These are phyloP conservation scores for Penicillium antarcticum DNA, from an alignment of 495 filamentous ascomycete genomes.

Conservation along the genomic window DNA sequence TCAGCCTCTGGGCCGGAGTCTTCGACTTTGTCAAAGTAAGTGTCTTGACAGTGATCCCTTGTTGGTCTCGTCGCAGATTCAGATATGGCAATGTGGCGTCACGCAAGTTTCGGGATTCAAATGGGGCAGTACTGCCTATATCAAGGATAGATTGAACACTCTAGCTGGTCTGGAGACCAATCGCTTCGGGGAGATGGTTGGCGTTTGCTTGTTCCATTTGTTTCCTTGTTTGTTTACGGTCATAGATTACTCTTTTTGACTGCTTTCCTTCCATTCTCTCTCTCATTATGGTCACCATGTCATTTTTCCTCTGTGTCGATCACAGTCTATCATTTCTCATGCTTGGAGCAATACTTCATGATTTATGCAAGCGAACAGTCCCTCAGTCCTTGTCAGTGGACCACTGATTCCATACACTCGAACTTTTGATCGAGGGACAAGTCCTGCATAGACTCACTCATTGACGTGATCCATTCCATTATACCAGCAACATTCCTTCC, in stretches of 20 bases:
- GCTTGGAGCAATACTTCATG: conserved; percentile 1
- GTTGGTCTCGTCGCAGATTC: conserved; percentile 22
- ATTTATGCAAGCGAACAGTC: conserved; percentile 7
- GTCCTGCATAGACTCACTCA: conserved; percentile 5
- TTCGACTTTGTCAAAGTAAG: conserved; percentile 79
- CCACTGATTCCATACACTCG: not conserved
- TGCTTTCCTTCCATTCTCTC: conserved; percentile 6
- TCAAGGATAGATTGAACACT: conserved; percentile 38
- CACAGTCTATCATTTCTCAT: conserved; percentile 14
- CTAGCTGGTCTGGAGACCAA: conserved; percentile 27
- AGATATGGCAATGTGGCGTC: conserved; percentile 19
- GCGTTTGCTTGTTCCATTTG: not conserved
- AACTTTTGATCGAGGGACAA: not conserved
- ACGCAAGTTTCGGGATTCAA: conserved; percentile 20
- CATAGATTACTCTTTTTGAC: not conserved
- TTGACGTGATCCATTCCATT: too few species aligned
- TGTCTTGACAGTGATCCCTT: conserved; percentile 32
- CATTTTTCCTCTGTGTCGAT: conserved; percentile 10
- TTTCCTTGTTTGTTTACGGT: not conserved
- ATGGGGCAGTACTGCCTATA: conserved; percentile 24
- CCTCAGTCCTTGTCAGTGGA: conserved; percentile 1
- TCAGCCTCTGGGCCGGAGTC: conserved; percentile 86
- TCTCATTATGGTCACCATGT: not conserved
- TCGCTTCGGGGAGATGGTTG: conserved; percentile 4
- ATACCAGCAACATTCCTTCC: not conserved